Percentiles rank a stretch among this genome's conserved stretches.
phyloP scores from a whole-genome alignment of 2,329 filamentous ascomycete species.

The Xylariaceae sp. region DNA sequence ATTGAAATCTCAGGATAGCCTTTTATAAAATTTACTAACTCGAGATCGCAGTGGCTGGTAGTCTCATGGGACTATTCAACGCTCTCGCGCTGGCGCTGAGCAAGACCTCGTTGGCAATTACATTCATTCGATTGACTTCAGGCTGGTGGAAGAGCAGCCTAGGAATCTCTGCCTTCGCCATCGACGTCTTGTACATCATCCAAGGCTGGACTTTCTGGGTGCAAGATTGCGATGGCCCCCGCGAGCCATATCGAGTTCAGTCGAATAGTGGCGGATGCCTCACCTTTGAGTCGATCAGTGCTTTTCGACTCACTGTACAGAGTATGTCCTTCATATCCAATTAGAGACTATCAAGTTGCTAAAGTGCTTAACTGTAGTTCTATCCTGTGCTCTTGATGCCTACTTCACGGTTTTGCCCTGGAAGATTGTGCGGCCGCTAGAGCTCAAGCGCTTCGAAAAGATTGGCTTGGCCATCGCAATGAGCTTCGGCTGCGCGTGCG shows the following conservation, averaged over 20 bases:
- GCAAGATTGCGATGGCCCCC: conserved; percentile 13
- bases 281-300: conserved; percentile 7
- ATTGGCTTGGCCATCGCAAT: conserved; percentile 21
- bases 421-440: conserved; percentile 20
- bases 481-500: conserved; percentile 23
- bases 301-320: conserved; percentile 15
- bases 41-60: conserved; percentile 13
- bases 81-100: conserved; percentile 19
- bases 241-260: conserved; percentile 17
- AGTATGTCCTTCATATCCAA: too few species aligned
- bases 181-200: conserved; percentile 14
- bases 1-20: too few species aligned
- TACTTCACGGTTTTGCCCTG: conserved; percentile 21
- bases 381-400: conserved; percentile 20
- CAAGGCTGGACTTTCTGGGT: conserved; percentile 22
- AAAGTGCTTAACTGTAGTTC: conserved; percentile 8
- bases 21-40: background rate
- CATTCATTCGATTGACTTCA: conserved; percentile 17
- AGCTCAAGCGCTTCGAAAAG: conserved; percentile 21
- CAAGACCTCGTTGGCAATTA: conserved; percentile 22
- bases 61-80: conserved; percentile 21
- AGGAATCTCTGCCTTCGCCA: conserved; percentile 11
- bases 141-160: conserved; percentile 21
- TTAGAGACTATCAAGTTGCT: background rate
- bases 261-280: conserved; percentile 5